These are phyloP conservation scores for Fagopyrum homotropicum DNA, from an alignment of 148 eudicot species.

Conservation along the genomic window DNA sequence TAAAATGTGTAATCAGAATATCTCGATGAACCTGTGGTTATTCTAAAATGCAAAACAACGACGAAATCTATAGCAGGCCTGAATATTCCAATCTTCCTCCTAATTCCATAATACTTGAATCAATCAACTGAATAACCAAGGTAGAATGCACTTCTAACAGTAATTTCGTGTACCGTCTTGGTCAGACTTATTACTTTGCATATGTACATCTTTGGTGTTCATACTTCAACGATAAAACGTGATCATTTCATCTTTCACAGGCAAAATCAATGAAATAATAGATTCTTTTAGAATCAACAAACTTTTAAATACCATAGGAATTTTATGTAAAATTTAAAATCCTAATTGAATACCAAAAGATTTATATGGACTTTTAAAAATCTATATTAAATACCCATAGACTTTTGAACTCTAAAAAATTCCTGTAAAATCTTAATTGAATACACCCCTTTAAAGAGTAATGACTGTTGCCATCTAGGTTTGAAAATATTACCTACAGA, in stretches of 20 bases:
- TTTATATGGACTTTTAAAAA: too few species aligned
- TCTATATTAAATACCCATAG: too few species aligned
- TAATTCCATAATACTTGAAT: background rate
- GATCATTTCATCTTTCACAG: background rate
- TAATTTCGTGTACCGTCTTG: background rate
- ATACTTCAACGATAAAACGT: background rate
- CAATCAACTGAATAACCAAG: background rate
- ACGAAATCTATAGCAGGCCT: background rate
- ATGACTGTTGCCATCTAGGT: background rate
- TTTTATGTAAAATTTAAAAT: too few species aligned
- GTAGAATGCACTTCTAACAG: background rate
- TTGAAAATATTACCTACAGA: conserved; percentile 65
- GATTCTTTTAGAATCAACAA: too few species aligned
- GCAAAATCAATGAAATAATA: too few species aligned
- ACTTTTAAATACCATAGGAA: too few species aligned
- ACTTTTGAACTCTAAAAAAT: too few species aligned
- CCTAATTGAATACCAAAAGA: too few species aligned
- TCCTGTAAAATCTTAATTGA: too few species aligned
- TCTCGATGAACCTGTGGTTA: background rate
- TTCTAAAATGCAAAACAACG: background rate
- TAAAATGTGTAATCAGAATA: background rate
- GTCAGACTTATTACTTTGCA: background rate
- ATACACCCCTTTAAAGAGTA: too few species aligned
- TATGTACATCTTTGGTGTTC: background rate
- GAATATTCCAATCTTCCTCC: background rate